phyloP scores from a whole-genome alignment of 371 early-diverging fungal species.

The Cokeromyces recurvatus region DNA sequence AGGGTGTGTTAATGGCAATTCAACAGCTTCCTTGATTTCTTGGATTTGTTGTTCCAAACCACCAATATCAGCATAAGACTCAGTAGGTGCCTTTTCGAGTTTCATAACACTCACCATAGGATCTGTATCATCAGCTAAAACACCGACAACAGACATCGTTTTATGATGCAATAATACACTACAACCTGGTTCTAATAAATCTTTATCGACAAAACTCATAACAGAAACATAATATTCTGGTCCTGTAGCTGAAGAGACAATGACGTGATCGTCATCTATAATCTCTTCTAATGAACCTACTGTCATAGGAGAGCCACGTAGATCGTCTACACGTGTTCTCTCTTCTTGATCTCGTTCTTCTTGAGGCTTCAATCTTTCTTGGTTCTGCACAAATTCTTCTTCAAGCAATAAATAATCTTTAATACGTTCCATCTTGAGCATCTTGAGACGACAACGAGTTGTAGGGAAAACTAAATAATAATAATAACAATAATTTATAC shows the following conservation, averaged over 20 bases:
- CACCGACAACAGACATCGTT: conserved; percentile 93
- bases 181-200: conserved; percentile 98
- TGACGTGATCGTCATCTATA: conserved; percentile 99
- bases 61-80: conserved; percentile 99
- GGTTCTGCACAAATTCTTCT: conserved; percentile 97
- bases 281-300: conserved; percentile 99
- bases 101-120: conserved; percentile 99
- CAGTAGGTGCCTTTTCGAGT: conserved; percentile 99
- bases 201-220: conserved; percentile 99
- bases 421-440: conserved; percentile 94
- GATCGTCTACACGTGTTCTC: conserved; percentile 94
- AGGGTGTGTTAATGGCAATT: conserved; percentile 99
- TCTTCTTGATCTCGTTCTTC: conserved; percentile 94
- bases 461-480: conserved; percentile 87
- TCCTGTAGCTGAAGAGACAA: conserved; percentile 94
- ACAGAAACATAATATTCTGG: conserved; percentile 99
- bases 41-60: conserved; percentile 99
- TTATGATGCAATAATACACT: conserved; percentile 98
- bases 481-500: too few relatives aligned
- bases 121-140: conserved; percentile 95
- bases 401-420: conserved; percentile 97
- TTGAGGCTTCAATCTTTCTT: conserved; percentile 93
- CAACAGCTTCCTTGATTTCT: conserved; percentile 99
- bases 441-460: conserved; percentile 94
- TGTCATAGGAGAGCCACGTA: conserved; percentile 99